Percentiles rank a stretch among this genome's conserved stretches.
phyloP scores from a whole-genome alignment of 768 basidiomycete genomes.

The Tricholoma furcatifolium region DNA sequence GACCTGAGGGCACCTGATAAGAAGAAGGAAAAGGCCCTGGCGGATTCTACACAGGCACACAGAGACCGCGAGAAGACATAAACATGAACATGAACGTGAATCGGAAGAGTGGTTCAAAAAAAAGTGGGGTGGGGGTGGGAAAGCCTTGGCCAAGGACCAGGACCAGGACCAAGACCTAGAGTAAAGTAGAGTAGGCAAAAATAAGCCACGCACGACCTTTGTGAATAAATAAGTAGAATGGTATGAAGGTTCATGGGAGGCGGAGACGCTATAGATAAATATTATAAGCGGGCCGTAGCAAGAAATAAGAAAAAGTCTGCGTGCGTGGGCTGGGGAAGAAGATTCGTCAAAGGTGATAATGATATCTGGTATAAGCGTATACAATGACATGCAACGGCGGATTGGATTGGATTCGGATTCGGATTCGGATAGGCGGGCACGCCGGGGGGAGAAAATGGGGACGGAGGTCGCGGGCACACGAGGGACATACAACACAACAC shows the following conservation, averaged over 20 bases:
- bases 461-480: slow-evolving; percentile 1
- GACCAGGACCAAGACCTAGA: not conserved
- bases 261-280: not conserved
- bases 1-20: slow-evolving; percentile 6
- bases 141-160: not conserved
- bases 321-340: slow-evolving; percentile 8
- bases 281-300: slow-evolving; percentile 2
- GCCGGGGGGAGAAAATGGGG: not conserved
- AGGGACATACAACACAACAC: not conserved
- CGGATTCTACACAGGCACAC: slow-evolving; percentile 1
- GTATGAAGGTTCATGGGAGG: slow-evolving; percentile 9
- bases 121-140: not conserved
- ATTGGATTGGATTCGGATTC: not conserved
- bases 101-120: no score
- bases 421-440: not conserved
- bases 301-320: not conserved
- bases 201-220: slow-evolving; percentile 12
- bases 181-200: not conserved
- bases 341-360: slow-evolving; percentile 8
- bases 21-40: not conserved
- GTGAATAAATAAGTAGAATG: slow-evolving; percentile 1
- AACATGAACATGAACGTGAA: not conserved
- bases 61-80: slow-evolving; percentile 4
- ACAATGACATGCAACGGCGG: slow-evolving; percentile 13
- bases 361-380: slow-evolving; percentile 17